Base-by-base conservation (phyloP, 768 basidiomycete species). In the Pisolithus tinctorius region DNA sequence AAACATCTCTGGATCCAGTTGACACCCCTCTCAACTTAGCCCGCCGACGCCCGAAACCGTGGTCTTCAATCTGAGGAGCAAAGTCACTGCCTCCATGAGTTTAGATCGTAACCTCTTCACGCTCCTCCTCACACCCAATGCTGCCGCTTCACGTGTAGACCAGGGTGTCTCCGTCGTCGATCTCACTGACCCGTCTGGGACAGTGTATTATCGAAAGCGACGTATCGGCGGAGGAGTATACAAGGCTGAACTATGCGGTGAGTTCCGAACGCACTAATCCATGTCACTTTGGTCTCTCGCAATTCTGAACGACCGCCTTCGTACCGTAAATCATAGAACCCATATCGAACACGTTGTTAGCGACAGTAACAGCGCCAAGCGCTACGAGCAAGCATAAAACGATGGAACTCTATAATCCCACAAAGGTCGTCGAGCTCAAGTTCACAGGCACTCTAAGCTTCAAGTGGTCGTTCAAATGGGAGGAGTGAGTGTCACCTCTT, bases 31-130 rank as follows among this genome's bases (percentile, higher is more conserved):
- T 20, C 20, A 20, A 1, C 20, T 20, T 20, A 20, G 20, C 20
- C 20, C 20, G 20, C 20, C 20, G 20, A 20, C 20, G 20, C 20
- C 20, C 20, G 20, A 20, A 20, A 20, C 20, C 20, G 20, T 20
- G 20, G 20, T 20, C 20, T 20, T 20, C 20, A 20, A 20, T 20
- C 20, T 20, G 20, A 20, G 20, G 20, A 20, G 20, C 20, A 20
- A 20, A 20, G 20, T 20, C 20, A 20, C 20, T 20, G 20, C 20
- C 20, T 20, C 20, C 58, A 91, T 91, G 88, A 88, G 87, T 62
- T 72, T 93, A 49, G 89, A 92, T 66, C 79, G 88, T 66, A 92
- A 91, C 64, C 72, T 93, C 9, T 93, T 92, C 71, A 92, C 89
- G 3, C 81, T 93, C 49, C 68, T 77, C 56, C 69, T 90, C 50